Evolutionary conservation across 768 basidiomycete genomes (phyloP).

Genomic region (Rhizopogon vulgaris): DNA sequence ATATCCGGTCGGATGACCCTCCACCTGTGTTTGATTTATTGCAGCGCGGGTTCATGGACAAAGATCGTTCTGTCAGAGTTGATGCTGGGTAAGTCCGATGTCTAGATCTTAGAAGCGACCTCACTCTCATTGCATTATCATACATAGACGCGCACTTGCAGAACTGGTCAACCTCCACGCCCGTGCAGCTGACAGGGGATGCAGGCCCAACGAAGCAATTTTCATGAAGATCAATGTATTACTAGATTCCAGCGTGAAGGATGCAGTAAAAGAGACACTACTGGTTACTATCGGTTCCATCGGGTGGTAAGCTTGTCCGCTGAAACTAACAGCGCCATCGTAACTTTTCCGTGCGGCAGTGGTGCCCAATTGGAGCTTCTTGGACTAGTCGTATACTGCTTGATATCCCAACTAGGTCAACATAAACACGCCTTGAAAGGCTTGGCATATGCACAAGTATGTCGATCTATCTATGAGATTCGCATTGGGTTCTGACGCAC

Average conservation of each 20-base stretch:
- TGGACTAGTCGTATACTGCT: constrained; percentile 50
- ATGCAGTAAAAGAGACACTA: constrained; percentile 55
- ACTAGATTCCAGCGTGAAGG: constrained; percentile 37
- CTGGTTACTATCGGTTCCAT: constrained; percentile 56
- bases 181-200: constrained; percentile 24
- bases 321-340: not conserved
- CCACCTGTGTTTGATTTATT: constrained; percentile 32
- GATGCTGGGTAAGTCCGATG: constrained; percentile 54
- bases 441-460: constrained; percentile 61
- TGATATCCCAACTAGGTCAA: constrained; percentile 64
- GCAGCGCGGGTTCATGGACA: constrained; percentile 44
- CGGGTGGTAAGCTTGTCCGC: constrained; percentile 29
- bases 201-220: constrained; percentile 30
- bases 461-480: constrained; percentile 6
- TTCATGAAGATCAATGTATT: constrained; percentile 43
- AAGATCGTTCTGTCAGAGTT: constrained; percentile 54
- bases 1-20: constrained; percentile 23
- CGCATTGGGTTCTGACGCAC: constrained; percentile 1
- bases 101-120: not conserved
- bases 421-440: constrained; percentile 66
- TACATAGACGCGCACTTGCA: constrained; percentile 36
- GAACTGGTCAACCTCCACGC: constrained; percentile 42
- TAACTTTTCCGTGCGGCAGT: constrained; percentile 25
- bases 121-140: constrained; percentile 8
- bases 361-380: constrained; percentile 45